These are phyloP conservation scores for Claviceps arundinis DNA, from an alignment of 2,329 filamentous ascomycete species.

Conservation along the genomic window DNA sequence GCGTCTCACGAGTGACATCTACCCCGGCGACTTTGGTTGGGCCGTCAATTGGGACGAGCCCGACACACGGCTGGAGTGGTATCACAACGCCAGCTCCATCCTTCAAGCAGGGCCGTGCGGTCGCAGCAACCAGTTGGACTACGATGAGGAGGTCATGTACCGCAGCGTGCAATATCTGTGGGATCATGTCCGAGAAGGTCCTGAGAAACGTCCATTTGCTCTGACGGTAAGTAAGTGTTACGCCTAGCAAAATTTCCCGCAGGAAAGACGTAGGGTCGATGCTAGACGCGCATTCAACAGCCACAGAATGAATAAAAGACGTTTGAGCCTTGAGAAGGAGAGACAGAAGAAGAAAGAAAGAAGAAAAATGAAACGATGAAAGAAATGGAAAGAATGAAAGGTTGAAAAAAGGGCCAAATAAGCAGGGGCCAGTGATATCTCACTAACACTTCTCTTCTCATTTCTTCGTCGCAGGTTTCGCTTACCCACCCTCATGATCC, in stretches of 20 bases:
- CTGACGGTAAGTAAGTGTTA: conserved; percentile 43
- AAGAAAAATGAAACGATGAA: too few species aligned
- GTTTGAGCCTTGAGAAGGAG: background rate
- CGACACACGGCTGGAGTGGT: conserved; percentile 78
- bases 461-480: conserved; percentile 44
- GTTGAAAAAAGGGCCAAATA: background rate
- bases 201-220: conserved; percentile 63
- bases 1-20: conserved; percentile 87
- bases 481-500: conserved; percentile 92
- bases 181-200: conserved; percentile 74
- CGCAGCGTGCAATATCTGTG: conserved; percentile 81
- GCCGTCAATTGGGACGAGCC: conserved; percentile 92
- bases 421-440: background rate
- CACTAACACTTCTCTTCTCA: background rate
- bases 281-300: background rate
- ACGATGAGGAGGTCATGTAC: conserved; percentile 93
- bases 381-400: background rate
- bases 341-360: background rate
- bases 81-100: conserved; percentile 90
- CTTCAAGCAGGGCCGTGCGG: conserved; percentile 80
- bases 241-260: background rate
- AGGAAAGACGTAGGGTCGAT: background rate
- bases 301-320: background rate
- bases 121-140: conserved; percentile 88
- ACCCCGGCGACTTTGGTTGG: conserved; percentile 90